These are phyloP conservation scores for Cladosporium sp. DNA, from an alignment of 2,329 filamentous ascomycete species.

Conservation along the genomic window DNA sequence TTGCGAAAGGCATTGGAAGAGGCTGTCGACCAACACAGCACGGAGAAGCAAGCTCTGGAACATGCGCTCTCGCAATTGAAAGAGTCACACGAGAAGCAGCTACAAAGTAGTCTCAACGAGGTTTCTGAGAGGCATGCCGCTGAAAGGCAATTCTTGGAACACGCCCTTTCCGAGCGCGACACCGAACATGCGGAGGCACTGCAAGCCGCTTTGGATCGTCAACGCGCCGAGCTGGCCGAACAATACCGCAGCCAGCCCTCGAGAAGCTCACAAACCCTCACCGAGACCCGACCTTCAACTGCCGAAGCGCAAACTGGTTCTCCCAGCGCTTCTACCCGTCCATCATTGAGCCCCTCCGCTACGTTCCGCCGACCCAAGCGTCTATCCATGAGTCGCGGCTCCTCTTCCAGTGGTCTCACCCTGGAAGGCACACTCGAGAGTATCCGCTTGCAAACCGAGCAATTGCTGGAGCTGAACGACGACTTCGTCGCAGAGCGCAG, in stretches of 20 bases:
- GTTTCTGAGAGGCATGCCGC: slow-evolving; percentile 9
- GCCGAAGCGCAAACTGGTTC: neutral
- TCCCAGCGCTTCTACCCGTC: slow-evolving; percentile 18
- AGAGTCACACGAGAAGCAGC: slow-evolving; percentile 17
- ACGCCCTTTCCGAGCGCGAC: slow-evolving; percentile 17
- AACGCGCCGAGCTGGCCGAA: slow-evolving; percentile 5
- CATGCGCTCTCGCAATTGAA: slow-evolving; percentile 6
- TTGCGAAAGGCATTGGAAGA: slow-evolving; percentile 8
- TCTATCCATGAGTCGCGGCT: neutral
- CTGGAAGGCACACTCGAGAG: slow-evolving; percentile 39
- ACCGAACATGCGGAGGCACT: slow-evolving; percentile 7
- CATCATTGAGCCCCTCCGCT: neutral
- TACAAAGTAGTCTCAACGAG: slow-evolving; percentile 6
- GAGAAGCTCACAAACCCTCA: neutral
- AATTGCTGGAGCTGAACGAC: slow-evolving; percentile 39
- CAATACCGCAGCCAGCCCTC: slow-evolving; percentile 1
- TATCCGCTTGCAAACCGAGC: slow-evolving; percentile 37
- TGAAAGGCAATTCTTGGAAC: slow-evolving; percentile 10
- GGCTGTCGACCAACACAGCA: neutral
- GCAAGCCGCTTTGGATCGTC: slow-evolving; percentile 13
- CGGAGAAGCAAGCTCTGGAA: slow-evolving; percentile 14
- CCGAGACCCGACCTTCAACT: neutral
- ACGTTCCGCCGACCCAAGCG: slow-evolving; percentile 7
- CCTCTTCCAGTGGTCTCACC: slow-evolving; percentile 25
- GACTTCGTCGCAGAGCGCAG: slow-evolving; percentile 37